Base-by-base conservation (phyloP, 441 rosid genomes). In the Pelargonium cotyledonis region DNA sequence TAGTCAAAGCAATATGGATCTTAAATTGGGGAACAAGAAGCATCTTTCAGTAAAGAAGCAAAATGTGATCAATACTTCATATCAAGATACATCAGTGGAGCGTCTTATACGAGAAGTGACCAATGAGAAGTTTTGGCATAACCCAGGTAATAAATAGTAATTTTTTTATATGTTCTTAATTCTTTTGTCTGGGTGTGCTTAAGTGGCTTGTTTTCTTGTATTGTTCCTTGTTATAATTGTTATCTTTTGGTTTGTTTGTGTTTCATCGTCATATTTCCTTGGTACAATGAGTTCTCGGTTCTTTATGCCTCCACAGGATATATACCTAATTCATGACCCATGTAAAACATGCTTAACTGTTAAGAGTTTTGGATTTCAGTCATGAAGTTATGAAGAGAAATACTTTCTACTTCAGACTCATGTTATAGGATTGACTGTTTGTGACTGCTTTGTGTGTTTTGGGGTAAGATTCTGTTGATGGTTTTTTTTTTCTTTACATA, bases 71-170 rank as follows among this genome's bases (percentile, higher is more conserved):
- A 75, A 80, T 76, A 73, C 73, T 60, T 77, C 87, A 15, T 90
- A 90, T 79, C 98, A 89, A 69, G 99, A 95, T 80, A 85, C 99
- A 19, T 95, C 99, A 21, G 99, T 95, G 72, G 99, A 95, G 77
- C 98, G 99, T 68, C 89, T 95, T 41, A 88, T 95, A 81, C 82
- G 99, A 72, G 99, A 95, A 80, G 97, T 92, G 81, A 95, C 98
- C 58, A 90, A 82, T 72, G 90, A 90, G 75, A 95, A 90, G 78
- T 88, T 92, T 79, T 95, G 99, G 99, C 91, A 85, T 77, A 91
- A 84, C 69, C 94, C 97, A 82, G 99, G 99, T 95, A 92, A 77
- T 62, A 51, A 69, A 62, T 40, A 47, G 55, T 40, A 57, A 60
- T 23, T 18, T 55, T 55, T 65, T n/a, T 49, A 47, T 72, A 23